phyloP scores from a whole-genome alignment of 768 basidiomycete species.

The Postia placenta region DNA sequence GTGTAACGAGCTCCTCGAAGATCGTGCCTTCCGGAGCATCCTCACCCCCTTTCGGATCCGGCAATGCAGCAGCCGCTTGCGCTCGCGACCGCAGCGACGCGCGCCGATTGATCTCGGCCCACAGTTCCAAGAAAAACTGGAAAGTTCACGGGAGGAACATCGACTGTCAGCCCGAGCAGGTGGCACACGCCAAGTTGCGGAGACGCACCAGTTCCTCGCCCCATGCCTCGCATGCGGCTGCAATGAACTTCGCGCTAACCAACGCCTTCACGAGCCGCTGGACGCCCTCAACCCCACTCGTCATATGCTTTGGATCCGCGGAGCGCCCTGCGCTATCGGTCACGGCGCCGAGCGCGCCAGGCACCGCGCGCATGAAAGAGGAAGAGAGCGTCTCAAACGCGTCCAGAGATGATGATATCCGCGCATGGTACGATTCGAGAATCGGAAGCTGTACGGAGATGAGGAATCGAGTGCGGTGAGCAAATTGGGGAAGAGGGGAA shows the following conservation, averaged over 20 bases:
- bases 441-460: constrained; percentile 80
- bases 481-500: constrained; percentile 71
- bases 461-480: constrained; percentile 80
- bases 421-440: constrained; percentile 66
- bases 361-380: constrained; percentile 83
- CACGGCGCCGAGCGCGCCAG: constrained; percentile 75
- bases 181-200: not conserved
- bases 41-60: constrained; percentile 32
- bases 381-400: constrained; percentile 93
- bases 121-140: constrained; percentile 91
- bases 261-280: constrained; percentile 82
- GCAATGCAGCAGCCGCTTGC: constrained; percentile 43
- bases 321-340: constrained; percentile 34
- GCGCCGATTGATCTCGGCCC: constrained; percentile 67
- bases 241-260: constrained; percentile 73
- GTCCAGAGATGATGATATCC: constrained; percentile 81
- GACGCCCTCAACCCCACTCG: constrained; percentile 78
- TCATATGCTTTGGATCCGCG: constrained; percentile 49
- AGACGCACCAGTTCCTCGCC: constrained; percentile 79
- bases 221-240: constrained; percentile 69
- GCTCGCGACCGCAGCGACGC: constrained; percentile 52
- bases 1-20: constrained; percentile 69
- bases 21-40: constrained; percentile 56
- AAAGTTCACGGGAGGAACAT: not conserved
- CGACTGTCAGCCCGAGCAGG: not conserved